Percentiles rank a stretch among this genome's conserved stretches.
These are phyloP conservation scores for Microcyclospora tardicrescens DNA, from an alignment of 2,329 filamentous ascomycete species.

Conservation along the genomic window DNA sequence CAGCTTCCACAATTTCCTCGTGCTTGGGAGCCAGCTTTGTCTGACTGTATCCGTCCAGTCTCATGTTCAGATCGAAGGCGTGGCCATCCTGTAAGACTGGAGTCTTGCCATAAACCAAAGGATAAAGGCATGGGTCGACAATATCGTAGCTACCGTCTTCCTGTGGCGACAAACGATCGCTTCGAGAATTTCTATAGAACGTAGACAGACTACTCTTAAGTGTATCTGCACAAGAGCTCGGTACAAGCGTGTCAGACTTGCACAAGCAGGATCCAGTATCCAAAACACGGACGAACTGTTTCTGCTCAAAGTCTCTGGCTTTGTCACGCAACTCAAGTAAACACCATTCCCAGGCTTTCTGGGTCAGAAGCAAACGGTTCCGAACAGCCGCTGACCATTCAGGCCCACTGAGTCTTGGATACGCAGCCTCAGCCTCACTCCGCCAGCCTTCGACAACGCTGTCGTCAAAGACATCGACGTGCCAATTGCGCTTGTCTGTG, in stretches of 20 bases:
- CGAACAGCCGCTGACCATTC: background rate
- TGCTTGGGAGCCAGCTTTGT: slow-evolving; percentile 3
- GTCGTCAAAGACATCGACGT: slow-evolving; percentile 9
- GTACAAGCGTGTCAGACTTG: slow-evolving; percentile 40
- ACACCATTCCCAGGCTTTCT: slow-evolving; percentile 13
- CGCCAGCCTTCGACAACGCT: background rate
- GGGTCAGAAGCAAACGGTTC: slow-evolving; percentile 4
- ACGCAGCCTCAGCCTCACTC: background rate
- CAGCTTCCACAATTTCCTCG: background rate
- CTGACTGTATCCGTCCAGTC: slow-evolving; percentile 3
- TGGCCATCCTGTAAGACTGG: slow-evolving; percentile 7
- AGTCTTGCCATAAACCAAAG: slow-evolving; percentile 13
- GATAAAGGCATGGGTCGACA: slow-evolving; percentile 8
- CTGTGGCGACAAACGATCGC: background rate
- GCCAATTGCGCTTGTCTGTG: slow-evolving; percentile 11
- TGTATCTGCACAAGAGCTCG: slow-evolving; percentile 23
- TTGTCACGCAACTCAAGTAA: slow-evolving; percentile 39
- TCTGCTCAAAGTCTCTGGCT: slow-evolving; percentile 29
- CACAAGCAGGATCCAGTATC: slow-evolving; percentile 32
- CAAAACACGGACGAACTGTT: slow-evolving; percentile 29
- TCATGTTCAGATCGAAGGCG: slow-evolving; percentile 6
- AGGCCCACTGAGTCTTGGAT: background rate
- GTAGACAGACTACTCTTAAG: slow-evolving; percentile 32
- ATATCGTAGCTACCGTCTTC: slow-evolving; percentile 20
- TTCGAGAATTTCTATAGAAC: background rate